These are phyloP conservation scores for Eimeria falciformis DNA, from an alignment of 169 alveolate species.

Conservation along the genomic window DNA sequence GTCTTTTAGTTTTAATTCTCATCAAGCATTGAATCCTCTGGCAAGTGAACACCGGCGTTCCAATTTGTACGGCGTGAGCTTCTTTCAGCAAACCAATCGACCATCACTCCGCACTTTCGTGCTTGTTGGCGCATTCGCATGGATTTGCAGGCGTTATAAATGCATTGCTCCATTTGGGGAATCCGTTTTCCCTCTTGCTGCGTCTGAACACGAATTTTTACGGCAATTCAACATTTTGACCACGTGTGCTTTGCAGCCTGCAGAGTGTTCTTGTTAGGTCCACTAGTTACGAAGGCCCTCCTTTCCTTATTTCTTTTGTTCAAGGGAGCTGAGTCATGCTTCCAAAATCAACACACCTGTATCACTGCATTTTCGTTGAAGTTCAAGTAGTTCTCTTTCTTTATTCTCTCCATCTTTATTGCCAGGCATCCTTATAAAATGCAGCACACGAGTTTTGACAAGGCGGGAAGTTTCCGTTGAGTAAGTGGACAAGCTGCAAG, in stretches of 20 bases:
- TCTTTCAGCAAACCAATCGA: no score
- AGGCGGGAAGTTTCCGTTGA: no score
- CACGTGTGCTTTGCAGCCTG: slow-evolving; percentile 77
- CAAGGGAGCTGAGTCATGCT: slow-evolving; percentile 69
- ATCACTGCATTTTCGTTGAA: not conserved
- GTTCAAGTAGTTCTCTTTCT: not conserved
- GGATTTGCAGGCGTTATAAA: slow-evolving; percentile 83
- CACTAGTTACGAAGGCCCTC: slow-evolving; percentile 82
- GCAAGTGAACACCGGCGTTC: no score
- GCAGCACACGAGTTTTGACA: no score
- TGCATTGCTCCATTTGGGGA: slow-evolving; percentile 90
- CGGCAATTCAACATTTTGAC: slow-evolving; percentile 75
- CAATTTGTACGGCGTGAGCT: no score
- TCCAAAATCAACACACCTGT: slow-evolving; percentile 68
- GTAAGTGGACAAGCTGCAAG: no score
- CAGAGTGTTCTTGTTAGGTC: slow-evolving; percentile 68
- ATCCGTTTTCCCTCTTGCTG: slow-evolving; percentile 86
- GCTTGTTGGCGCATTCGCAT: slow-evolving; percentile 79
- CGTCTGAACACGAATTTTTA: slow-evolving; percentile 82
- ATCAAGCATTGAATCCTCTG: no score
- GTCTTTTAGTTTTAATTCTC: no score
- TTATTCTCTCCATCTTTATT: not conserved
- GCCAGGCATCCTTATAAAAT: no score
- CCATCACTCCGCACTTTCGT: slow-evolving; percentile 28
- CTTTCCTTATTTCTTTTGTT: slow-evolving; percentile 81